A percentile compares a stretch with the other conserved stretches of the same genome.
Evolutionary conservation across 257 asterid genomes (phyloP).

Genomic region (Cynanchum wilfordii): DNA sequence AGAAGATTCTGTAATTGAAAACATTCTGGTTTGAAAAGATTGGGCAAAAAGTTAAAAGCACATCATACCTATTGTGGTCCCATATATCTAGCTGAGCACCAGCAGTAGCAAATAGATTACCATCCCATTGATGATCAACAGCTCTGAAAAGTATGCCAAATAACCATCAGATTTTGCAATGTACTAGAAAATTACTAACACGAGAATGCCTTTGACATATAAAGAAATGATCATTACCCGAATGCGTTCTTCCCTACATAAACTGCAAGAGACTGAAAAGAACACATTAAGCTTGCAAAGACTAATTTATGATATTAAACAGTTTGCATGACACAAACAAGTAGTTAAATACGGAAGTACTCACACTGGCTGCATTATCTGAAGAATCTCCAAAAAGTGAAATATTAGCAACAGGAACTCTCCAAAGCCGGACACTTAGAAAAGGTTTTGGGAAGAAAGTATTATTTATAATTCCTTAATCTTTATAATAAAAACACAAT

Average conservation of each 20-base stretch:
- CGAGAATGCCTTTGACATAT: neutral
- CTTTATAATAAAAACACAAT: slow-evolving; percentile 11
- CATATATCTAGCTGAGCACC: slow-evolving; percentile 96
- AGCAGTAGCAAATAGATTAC: slow-evolving; percentile 90
- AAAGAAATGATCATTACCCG: slow-evolving; percentile 42
- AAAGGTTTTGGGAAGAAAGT: slow-evolving; percentile 17
- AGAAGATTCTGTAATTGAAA: slow-evolving; percentile 10
- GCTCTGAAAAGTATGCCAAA: slow-evolving; percentile 44
- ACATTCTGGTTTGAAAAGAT: neutral
- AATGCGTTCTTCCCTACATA: slow-evolving; percentile 77
- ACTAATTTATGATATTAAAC: neutral
- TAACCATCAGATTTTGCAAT: neutral
- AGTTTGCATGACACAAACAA: slow-evolving; percentile 7
- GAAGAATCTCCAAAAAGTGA: slow-evolving; percentile 35
- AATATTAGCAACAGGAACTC: slow-evolving; percentile 56
- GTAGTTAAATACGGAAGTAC: slow-evolving; percentile 18
- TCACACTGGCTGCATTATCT: slow-evolving; percentile 43
- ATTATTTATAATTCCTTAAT: slow-evolving; percentile 7
- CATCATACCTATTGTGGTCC: slow-evolving; percentile 82
- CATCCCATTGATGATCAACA: slow-evolving; percentile 89
- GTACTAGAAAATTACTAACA: neutral
- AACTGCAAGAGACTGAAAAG: slow-evolving; percentile 64
- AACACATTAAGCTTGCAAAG: neutral
- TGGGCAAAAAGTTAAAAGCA: neutral
- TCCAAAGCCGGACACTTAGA: slow-evolving; percentile 90